These are phyloP conservation scores for Rhodosorus marinus DNA, from an alignment of 23 red algal genomes.

Conservation along the genomic window DNA sequence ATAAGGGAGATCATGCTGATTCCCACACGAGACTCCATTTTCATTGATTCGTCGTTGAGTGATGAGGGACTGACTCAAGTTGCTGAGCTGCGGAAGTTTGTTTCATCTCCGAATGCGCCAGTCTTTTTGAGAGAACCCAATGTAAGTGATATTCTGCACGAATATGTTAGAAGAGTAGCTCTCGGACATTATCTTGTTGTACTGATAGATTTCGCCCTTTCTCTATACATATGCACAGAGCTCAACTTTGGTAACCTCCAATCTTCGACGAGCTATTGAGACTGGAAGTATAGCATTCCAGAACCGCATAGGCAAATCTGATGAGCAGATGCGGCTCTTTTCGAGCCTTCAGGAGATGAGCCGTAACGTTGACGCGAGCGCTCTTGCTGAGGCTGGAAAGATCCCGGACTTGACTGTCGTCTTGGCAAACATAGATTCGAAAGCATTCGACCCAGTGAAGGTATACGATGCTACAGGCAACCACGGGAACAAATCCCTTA, in stretches of 20 bases:
- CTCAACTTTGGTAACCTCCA: not conserved
- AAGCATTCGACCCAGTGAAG: not conserved
- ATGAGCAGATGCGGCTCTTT: not conserved
- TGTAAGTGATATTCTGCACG: not conserved
- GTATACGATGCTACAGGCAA: not conserved
- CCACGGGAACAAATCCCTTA: not conserved
- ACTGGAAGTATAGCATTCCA: not conserved
- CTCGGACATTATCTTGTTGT: no score
- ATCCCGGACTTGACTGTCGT: not conserved
- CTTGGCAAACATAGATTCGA: not conserved
- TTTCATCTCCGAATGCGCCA: no score
- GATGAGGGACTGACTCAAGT: not conserved
- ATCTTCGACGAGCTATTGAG: not conserved
- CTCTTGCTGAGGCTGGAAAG: not conserved
- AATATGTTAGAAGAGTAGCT: no score
- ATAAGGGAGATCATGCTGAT: not conserved
- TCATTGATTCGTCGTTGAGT: not conserved
- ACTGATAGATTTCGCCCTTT: no score
- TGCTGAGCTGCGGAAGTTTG: not conserved
- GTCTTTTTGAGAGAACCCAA: not conserved
- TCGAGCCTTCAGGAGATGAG: not conserved
- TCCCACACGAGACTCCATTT: not conserved
- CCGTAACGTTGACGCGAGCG: not conserved
- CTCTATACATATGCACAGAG: not conserved
- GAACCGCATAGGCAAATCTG: not conserved